Base-by-base conservation (phyloP, 805 yeast genomes). In the Starmerella cellae region DNA sequence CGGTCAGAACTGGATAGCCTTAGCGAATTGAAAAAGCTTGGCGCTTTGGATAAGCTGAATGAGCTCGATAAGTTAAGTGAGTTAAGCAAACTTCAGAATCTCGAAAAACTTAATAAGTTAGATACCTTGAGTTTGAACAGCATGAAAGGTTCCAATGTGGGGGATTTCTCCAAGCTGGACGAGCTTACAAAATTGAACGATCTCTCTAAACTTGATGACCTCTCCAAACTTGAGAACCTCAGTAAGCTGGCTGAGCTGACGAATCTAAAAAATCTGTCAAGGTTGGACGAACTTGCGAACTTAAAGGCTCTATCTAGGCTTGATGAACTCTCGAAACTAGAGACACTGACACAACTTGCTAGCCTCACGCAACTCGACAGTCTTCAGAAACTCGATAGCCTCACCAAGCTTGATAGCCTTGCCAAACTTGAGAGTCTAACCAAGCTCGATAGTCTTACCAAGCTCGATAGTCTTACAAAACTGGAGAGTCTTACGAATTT, bases 61-160 rank as follows among this genome's bases (percentile, higher is more conserved):
- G 19, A 35, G 11, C 45, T 49, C 16, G 39, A 28, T 11, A 40
- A 44, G 22, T 39, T 48, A 22, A 34, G 20, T 4, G 20, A 35
- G 11, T 35, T 46, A 3, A 22, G 16, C n/a, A 11, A 35, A 14
- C 49, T 49, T n/a, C 19, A 26, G 5, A 14, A 40, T 31, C 43
- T 46, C 3, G 33, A 21, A 4, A 16, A 37, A n/a, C 44, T 48
- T 10, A 27, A 21, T 3, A 6, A 24, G 9, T 40, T 47, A 11
- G 22, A 18, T 1, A 19, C 36, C 17, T n/a, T n/a, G n/a, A n/a
- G 14, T 41, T 45, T 5, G 8, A 16, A 1, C 75, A 30, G 9
- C 43, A 38, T 14, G 36, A 30, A 5, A n/a, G n/a, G n/a, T 5
- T n/a, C 23, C 10, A 18, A 35, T 3, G 33, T 46, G 3, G 27